Percentiles rank a stretch among this genome's conserved stretches.
These are phyloP conservation scores for Cordyceps cateniannulata DNA, from an alignment of 2,329 filamentous ascomycete genomes.

Conservation along the genomic window DNA sequence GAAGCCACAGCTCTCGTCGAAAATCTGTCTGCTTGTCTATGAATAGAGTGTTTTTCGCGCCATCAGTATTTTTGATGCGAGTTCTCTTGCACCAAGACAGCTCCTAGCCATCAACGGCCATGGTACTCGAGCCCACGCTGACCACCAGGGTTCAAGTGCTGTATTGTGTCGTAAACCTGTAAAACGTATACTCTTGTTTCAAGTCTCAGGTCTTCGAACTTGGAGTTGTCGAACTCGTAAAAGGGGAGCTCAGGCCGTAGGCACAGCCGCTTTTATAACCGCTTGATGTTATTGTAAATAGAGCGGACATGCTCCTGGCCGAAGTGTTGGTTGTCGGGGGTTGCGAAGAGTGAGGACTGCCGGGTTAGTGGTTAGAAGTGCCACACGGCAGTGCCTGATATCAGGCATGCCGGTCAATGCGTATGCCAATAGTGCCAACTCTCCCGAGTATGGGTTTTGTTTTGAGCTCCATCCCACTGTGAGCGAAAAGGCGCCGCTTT, in stretches of 20 bases:
- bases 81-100: not conserved
- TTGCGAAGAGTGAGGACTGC: no score
- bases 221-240: not conserved
- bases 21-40: not conserved
- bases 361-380: no score
- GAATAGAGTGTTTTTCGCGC: not conserved
- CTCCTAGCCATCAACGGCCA: not conserved
- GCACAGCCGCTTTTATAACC: not conserved
- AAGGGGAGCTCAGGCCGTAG: no score
- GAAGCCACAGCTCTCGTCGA: not conserved
- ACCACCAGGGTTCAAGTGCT: not conserved
- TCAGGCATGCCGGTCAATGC: no score
- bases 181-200: not conserved
- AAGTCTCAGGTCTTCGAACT: not conserved
- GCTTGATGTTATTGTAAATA: no score
- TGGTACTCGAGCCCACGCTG: not conserved
- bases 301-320: no score
- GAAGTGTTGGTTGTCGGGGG: no score
- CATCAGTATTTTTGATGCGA: not conserved
- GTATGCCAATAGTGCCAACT: no score
- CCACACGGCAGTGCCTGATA: no score
- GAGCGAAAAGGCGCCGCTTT: no score
- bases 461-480: no score
- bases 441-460: no score
- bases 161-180: not conserved